Base-by-base conservation (phyloP, 2,329 filamentous ascomycete genomes). In the Ophiostoma himal-ulmi region DNA sequence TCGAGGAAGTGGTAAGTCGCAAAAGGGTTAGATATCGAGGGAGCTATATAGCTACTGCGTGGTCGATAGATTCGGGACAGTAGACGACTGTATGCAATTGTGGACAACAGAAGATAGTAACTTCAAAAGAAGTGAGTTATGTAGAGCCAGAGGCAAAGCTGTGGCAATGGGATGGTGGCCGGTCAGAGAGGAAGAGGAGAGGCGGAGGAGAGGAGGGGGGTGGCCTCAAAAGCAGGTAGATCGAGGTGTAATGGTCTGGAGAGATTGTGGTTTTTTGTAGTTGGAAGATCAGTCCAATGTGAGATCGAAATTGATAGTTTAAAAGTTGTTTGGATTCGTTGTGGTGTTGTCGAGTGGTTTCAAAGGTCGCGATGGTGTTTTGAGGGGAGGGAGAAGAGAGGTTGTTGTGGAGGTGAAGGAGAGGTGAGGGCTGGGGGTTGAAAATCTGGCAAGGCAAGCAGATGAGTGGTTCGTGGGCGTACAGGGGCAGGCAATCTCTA, bases 361-460 rank as follows among this genome's bases (percentile, higher is more conserved):
- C 14, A 20, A 65, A 39, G 20, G 20, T 39, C 20, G 36, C 34
- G 20, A 26, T 41, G n/a, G 20, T 22, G 36, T 22, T 39, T 65
- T 65, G 62, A 37, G 60, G 36, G 62, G 62, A 22, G 36, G 36
- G 13, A 17, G 62, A 37, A 22, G 36, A 22, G 62, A 65, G 60
- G 60, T 65, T 65, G 62, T 65, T 65, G 4, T 65, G 4, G 6
- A 65, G 62, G 62, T 65, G 17, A 34, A 22, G 41, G 8, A 8
- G 34, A 30, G 30, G 66, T 26, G 17, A 68, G 44, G 66, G 36
- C 7, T 36, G 34, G n/a, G 10, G 62, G 62, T 65, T 39, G 62
- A 65, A 65, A 65, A 65, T 39, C 36, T 37, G 34, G 36, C 34
- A 39, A 65, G 57, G 57, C 57, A 62, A 34, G 57, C 57, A 62